Percentiles rank a stretch among this genome's conserved stretches.
Evolutionary conservation across 108 stramenopile species (phyloP).

Genomic region (Cyclostephanos tholiformis): DNA sequence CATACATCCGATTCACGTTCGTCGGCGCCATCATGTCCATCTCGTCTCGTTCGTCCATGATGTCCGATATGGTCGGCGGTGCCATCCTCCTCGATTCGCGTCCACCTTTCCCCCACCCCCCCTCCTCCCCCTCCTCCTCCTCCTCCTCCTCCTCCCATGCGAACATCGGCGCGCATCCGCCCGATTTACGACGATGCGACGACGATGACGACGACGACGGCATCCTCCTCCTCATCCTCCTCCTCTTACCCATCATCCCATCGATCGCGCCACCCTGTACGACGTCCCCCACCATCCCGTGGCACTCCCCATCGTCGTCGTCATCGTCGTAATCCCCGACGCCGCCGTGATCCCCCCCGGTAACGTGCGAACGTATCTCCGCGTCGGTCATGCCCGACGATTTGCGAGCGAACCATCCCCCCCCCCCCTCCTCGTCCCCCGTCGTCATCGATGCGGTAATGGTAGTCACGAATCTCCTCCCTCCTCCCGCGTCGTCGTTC

Average conservation of each 20-base stretch:
- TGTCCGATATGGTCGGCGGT: slow-evolving; percentile 29
- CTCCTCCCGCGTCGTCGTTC: too few species aligned
- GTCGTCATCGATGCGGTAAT: too few species aligned
- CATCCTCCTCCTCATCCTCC: slow-evolving; percentile 23
- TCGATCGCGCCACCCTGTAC: slow-evolving; percentile 18
- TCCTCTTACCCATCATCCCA: slow-evolving; percentile 33
- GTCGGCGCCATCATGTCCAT: slow-evolving; percentile 29
- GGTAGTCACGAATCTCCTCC: too few species aligned
- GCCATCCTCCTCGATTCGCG: neutral
- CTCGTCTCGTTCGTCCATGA: slow-evolving; percentile 50
- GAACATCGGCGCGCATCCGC: too few species aligned
- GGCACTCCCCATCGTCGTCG: slow-evolving; percentile 2
- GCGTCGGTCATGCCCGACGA: slow-evolving; percentile 43
- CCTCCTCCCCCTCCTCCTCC: neutral
- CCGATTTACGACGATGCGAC: too few species aligned
- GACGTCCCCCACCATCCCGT: slow-evolving; percentile 36
- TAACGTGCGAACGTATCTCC: slow-evolving; percentile 30
- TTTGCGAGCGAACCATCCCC: slow-evolving; percentile 44
- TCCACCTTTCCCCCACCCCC: too few species aligned
- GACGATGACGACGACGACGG: slow-evolving; percentile 9
- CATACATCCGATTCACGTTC: neutral
- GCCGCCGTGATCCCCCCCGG: slow-evolving; percentile 21
- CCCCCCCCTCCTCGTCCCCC: too few species aligned
- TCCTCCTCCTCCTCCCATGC: too few species aligned
- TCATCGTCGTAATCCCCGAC: too few species aligned